Evolutionary conservation across 2,329 filamentous ascomycete species (phyloP), one percentile per base, ranked within the genome.

Genomic region (Leptographium procerum): DNA sequence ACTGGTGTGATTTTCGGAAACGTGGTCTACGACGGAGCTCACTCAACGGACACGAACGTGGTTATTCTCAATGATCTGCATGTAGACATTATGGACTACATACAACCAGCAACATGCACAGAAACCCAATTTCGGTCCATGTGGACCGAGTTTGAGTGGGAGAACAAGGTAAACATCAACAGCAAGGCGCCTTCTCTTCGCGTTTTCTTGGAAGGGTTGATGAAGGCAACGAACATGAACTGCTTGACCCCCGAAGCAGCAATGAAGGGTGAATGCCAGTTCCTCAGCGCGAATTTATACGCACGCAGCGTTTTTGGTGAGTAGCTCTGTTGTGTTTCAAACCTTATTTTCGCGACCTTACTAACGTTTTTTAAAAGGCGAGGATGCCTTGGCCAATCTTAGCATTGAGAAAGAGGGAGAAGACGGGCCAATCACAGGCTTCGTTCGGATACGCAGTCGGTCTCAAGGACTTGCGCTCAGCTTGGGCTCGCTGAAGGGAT

Each of bases 101-200:
- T 99, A 68, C 92, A 97, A 70, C 94, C 94, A 1, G 92, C 92
- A 8, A 86, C 91, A 19, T 99, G 94, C 79, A 94, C 90, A 5
- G 94, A 99, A 78, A 96, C 92, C 13, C 91, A 97, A 69, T 99
- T 99, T 85, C 85, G 94, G 61, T 95, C 90, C n/a, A 99, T 99
- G 94, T 99, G 94, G 94, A 99, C 94, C 43, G 94, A 99, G 70
- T 99, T 99, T 65, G 94, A 99, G 71, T 99, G 94, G 94, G 94
- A 99, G 79, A 99, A 99, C 77, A 99, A 99, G 82, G 92, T 99
- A 73, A 99, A 99, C 76, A 97, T 99, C 76, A 96, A 96, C 75
- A 95, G 89, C 63, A 97, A 96, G 79, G 90, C 89, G 65, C 95
- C 92, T 77, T 87, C 84, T 31, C 79, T 99, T 61, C 84, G 92